Base-by-base conservation (phyloP, 2,329 filamentous ascomycete species). In the Arachnomyces sp. region DNA sequence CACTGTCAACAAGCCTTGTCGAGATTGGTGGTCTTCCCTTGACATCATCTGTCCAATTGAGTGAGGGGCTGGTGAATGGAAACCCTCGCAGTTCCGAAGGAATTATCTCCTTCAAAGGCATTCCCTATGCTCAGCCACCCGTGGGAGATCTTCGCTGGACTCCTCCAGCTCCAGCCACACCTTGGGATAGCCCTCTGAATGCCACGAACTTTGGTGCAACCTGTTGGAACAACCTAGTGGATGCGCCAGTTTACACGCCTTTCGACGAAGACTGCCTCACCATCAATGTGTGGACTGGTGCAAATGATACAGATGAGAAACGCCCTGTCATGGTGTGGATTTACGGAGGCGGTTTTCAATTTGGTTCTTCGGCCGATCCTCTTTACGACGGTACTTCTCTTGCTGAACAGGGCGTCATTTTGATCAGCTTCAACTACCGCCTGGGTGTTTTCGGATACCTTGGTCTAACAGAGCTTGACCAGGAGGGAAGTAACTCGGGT, bases 391-490 rank as follows among this genome's bases (percentile, higher is more conserved):
- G 54, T 3, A 46, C 52, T 9, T 49, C 44, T 18, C 52, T 59
- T 35, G 55, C 56, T 4, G 51, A 49, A 12, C 48, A 60, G 36
- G 52, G 56, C 40, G 48, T 61, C 16, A 51, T 61, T 33, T 40
- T 61, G 3, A 55, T 60, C 3, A 45, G 52, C 1, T 31, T 52
- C 6, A 59, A 60, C 36, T 61, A 61, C 40, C 49, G 57, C 3
- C 57, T 54, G 8, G 55, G 55, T 38, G 59, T 61, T n/a, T 68
- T 68, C 44, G 65, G 65, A 11, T 69, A 67, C 45, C 60, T 63
- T 12, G 55, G 50, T 18, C 55, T 56, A 13, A 61, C 61, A 31
- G 55, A 62, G 39, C 43, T 67, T 7, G 60, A 60, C 16, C n/a
- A 16, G 33, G 43, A 31, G 44, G 52, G 46, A 30, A 47, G 25